phyloP scores from a whole-genome alignment of 1,284 basidiomycete species.

The Ustilago lituana region DNA sequence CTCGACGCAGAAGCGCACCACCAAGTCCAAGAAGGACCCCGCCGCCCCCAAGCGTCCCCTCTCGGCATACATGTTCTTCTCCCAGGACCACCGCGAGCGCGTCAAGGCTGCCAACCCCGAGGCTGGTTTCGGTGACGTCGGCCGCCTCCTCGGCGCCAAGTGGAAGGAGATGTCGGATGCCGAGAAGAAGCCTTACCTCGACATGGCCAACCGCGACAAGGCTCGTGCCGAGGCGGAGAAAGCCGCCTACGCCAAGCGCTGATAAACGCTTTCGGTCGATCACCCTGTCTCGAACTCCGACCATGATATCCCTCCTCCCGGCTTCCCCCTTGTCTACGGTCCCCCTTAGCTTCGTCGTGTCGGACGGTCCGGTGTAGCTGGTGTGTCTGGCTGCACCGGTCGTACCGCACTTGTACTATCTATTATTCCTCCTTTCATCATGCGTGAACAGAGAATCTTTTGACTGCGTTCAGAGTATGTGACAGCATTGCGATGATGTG shows the following conservation, averaged over 20 bases:
- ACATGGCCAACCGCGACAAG: constrained; percentile 87
- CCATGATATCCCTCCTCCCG: constrained; percentile 20
- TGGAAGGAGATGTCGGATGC: constrained; percentile 86
- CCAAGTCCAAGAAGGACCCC: constrained; percentile 71
- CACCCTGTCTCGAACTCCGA: too few species aligned
- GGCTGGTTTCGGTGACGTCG: constrained; percentile 90
- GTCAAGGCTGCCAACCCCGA: constrained; percentile 96
- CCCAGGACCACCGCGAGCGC: constrained; percentile 90
- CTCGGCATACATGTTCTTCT: constrained; percentile 99
- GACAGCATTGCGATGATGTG: neutral
- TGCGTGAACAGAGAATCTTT: constrained; percentile 16
- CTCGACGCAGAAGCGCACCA: constrained; percentile 47
- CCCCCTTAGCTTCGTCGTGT: constrained; percentile 15
- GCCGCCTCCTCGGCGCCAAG: constrained; percentile 85
- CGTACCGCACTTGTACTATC: constrained; percentile 42
- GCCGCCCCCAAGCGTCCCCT: constrained; percentile 88
- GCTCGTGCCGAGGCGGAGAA: constrained; percentile 83
- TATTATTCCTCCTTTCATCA: neutral
- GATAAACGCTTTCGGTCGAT: too few species aligned
- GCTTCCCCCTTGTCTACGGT: constrained; percentile 4
- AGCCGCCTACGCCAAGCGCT: constrained; percentile 71
- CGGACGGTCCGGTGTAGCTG: constrained; percentile 17
- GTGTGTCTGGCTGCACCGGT: constrained; percentile 5
- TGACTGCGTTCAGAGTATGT: neutral
- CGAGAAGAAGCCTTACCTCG: constrained; percentile 92